Evolutionary conservation across 768 basidiomycete species (phyloP).

Genomic region (Boletus insuetus): DNA sequence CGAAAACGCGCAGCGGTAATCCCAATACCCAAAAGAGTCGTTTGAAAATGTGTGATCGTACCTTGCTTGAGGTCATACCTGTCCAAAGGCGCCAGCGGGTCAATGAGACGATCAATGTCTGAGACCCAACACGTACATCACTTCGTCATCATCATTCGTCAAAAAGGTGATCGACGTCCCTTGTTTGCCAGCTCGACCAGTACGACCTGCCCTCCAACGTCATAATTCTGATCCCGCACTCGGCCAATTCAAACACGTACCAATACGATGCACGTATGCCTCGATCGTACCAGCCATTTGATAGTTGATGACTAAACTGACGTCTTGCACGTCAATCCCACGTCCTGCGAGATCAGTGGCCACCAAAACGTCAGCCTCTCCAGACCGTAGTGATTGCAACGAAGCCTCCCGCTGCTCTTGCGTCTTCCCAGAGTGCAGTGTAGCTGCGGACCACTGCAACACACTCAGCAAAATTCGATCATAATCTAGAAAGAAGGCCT

Average conservation of each 20-base stretch:
- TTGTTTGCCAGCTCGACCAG: conserved; percentile 95
- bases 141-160: conserved; percentile 93
- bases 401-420: conserved; percentile 97
- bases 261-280: conserved; percentile 96
- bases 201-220: conserved; percentile 64
- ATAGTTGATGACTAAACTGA: conserved; percentile 94
- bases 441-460: conserved; percentile 80
- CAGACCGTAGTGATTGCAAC: conserved; percentile 79
- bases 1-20: no score
- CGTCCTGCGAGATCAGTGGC: conserved; percentile 98
- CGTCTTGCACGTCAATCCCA: conserved; percentile 98
- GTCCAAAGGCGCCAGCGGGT: conserved; percentile 11
- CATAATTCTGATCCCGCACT: background rate
- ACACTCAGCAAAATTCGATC: background rate
- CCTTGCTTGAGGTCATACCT: conserved; percentile 97
- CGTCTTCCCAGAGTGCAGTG: conserved; percentile 95
- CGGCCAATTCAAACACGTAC: conserved; percentile 42
- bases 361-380: conserved; percentile 85
- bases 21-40: no score
- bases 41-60: conserved; percentile 29
- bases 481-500: conserved; percentile 31
- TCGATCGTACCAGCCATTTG: conserved; percentile 98
- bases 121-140: conserved; percentile 67
- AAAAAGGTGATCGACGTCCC: conserved; percentile 95
- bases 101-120: background rate